phyloP scores from a whole-genome alignment of 805 yeast species.

The Blastobotrys chiropterorum region DNA sequence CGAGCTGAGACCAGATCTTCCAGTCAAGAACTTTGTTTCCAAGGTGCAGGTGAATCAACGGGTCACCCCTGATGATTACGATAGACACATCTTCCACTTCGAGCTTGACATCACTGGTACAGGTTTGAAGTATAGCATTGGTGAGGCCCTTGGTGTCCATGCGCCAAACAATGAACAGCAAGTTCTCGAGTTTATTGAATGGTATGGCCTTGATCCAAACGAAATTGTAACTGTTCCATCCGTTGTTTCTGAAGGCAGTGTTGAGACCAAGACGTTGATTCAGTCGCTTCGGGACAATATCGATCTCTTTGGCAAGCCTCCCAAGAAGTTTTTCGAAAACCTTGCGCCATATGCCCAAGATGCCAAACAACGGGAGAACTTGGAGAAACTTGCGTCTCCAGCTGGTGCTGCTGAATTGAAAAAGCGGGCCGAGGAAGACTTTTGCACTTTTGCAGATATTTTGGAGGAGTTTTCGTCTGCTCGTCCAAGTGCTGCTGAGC shows the following conservation, averaged over 20 bases:
- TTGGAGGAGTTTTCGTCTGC: slow-evolving; percentile 75
- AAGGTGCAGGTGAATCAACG: slow-evolving; percentile 89
- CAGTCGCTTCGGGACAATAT: slow-evolving; percentile 75
- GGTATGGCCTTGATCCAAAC: slow-evolving; percentile 67
- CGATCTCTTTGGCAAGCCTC: slow-evolving; percentile 92
- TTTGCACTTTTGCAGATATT: slow-evolving; percentile 73
- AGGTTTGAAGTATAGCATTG: slow-evolving; percentile 85
- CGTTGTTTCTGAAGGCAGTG: slow-evolving; percentile 38
- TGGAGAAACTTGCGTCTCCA: slow-evolving; percentile 61
- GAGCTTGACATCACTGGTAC: slow-evolving; percentile 91
- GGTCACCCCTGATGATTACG: slow-evolving; percentile 82
- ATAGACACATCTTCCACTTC: slow-evolving; percentile 92
- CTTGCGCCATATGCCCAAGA: slow-evolving; percentile 69
- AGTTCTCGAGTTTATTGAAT: slow-evolving; percentile 62
- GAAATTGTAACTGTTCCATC: slow-evolving; percentile 65
- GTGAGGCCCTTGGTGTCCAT: slow-evolving; percentile 95
- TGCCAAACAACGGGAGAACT: slow-evolving; percentile 53
- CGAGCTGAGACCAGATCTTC: slow-evolving; percentile 80
- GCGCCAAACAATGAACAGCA: slow-evolving; percentile 68
- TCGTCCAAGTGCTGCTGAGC: slow-evolving; percentile 64
- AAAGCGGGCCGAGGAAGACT: slow-evolving; percentile 77
- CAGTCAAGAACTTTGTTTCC: slow-evolving; percentile 76
- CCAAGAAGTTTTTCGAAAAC: slow-evolving; percentile 86
- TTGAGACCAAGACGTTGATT: slow-evolving; percentile 73
- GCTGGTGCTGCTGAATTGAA: slow-evolving; percentile 84